Evolutionary conservation across 1,139 yeast species (phyloP).

Genomic region (Candida sp.): DNA sequence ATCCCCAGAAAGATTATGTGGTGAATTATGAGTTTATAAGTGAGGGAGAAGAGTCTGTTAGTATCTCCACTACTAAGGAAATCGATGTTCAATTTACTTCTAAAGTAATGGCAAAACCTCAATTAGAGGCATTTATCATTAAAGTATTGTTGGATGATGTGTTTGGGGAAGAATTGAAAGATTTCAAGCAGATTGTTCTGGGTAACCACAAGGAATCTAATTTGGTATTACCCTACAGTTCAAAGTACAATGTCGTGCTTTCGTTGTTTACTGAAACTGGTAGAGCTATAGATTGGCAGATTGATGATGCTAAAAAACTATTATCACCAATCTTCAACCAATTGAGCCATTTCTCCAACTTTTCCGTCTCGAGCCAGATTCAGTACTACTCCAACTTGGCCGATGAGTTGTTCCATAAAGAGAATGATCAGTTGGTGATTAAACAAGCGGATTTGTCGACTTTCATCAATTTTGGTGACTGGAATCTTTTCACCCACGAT

Average conservation of each 20-base stretch:
- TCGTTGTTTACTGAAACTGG: constrained; percentile 49
- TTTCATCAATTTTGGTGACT: constrained; percentile 73
- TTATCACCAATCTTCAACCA: constrained; percentile 25
- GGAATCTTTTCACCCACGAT: constrained; percentile 62
- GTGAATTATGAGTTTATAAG: neutral
- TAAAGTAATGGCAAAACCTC: constrained; percentile 20
- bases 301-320: constrained; percentile 21
- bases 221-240: constrained; percentile 53
- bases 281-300: constrained; percentile 36
- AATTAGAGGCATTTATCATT: constrained; percentile 31
- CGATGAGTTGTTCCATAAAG: constrained; percentile 20
- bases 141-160: constrained; percentile 31
- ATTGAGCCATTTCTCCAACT: constrained; percentile 55
- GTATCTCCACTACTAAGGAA: constrained; percentile 31
- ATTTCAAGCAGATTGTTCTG: constrained; percentile 13
- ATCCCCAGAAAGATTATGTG: constrained; percentile 10
- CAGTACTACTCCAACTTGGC: constrained; percentile 59
- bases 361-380: constrained; percentile 76
- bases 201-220: constrained; percentile 17
- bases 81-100: constrained; percentile 26
- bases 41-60: constrained; percentile 13
- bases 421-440: constrained; percentile 31
- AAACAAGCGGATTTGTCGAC: constrained; percentile 53
- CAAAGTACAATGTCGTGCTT: constrained; percentile 64
- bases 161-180: constrained; percentile 32